phyloP scores from a whole-genome alignment of 768 basidiomycete genomes.

The Boletellus sp. region DNA sequence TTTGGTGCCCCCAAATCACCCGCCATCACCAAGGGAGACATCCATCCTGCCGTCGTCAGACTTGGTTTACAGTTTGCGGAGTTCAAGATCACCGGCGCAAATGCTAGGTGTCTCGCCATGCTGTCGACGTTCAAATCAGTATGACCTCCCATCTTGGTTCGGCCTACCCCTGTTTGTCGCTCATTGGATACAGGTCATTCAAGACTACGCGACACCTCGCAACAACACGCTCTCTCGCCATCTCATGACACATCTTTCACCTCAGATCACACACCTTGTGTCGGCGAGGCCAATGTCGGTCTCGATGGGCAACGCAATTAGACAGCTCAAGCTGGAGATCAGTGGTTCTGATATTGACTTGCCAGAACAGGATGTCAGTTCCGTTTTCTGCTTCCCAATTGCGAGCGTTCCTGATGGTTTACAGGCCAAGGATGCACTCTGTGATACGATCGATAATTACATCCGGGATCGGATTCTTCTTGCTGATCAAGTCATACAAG shows the following conservation, averaged over 20 bases:
- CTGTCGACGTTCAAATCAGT: constrained; percentile 90
- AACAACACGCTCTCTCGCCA: constrained; percentile 87
- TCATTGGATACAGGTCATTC: constrained; percentile 62
- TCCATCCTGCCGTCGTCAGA: constrained; percentile 85
- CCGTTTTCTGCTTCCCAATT: neutral
- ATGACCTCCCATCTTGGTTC: constrained; percentile 29
- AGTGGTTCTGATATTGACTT: constrained; percentile 89
- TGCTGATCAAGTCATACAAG: constrained; percentile 91
- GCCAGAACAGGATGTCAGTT: constrained; percentile 86
- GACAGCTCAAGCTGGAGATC: constrained; percentile 94
- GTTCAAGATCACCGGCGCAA: constrained; percentile 91
- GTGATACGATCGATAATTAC: constrained; percentile 85
- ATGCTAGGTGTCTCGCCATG: constrained; percentile 93
- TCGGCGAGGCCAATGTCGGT: constrained; percentile 87
- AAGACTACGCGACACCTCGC: constrained; percentile 83
- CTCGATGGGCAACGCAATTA: constrained; percentile 92
- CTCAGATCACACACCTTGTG: constrained; percentile 88
- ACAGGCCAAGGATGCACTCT: constrained; percentile 84
- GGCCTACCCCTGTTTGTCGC: neutral
- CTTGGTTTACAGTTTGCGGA: constrained; percentile 88
- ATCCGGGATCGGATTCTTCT: constrained; percentile 91
- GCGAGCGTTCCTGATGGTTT: constrained; percentile 1
- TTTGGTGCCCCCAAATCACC: constrained; percentile 69
- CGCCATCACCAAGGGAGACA: constrained; percentile 65
- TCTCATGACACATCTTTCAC: constrained; percentile 87